phyloP scores from a whole-genome alignment of 768 basidiomycete species.

The Tylopilus vinaceipallidus region DNA sequence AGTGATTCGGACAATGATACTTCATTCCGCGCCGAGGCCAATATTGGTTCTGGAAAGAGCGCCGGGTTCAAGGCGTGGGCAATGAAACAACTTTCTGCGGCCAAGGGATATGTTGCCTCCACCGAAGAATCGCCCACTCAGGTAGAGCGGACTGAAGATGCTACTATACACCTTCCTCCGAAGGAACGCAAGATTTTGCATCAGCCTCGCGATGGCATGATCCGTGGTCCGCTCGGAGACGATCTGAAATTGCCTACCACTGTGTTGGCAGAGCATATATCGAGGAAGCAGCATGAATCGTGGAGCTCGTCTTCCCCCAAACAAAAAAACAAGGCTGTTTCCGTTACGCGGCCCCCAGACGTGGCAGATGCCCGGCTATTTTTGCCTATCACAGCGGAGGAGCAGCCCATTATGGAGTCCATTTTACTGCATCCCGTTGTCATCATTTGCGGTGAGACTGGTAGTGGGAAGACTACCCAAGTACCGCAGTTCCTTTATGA shows the following conservation, averaged over 20 bases:
- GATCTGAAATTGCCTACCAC: conserved; percentile 65
- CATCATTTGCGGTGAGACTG: conserved; percentile 80
- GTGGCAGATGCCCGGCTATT: conserved; percentile 75
- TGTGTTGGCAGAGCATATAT: conserved; percentile 51
- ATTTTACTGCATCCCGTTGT: conserved; percentile 84
- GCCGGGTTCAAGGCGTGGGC: conserved; percentile 90
- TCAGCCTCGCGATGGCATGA: conserved; percentile 35
- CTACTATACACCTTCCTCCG: conserved; percentile 10
- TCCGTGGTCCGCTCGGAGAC: conserved; percentile 81
- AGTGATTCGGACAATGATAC: conserved; percentile 16
- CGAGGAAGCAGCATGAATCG: conserved; percentile 3
- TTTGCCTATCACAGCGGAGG: conserved; percentile 89
- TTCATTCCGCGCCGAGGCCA: conserved; percentile 15
- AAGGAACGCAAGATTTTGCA: conserved; percentile 51
- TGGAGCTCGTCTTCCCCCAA: conserved; percentile 10
- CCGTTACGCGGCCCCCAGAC: conserved; percentile 62
- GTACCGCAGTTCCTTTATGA: conserved; percentile 98
- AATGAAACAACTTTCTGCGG: conserved; percentile 62
- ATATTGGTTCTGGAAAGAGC: conserved; percentile 34
- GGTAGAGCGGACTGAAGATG: conserved; percentile 6
- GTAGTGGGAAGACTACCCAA: conserved; percentile 98
- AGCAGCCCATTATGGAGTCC: conserved; percentile 92
- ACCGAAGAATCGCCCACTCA: conserved; percentile 15
- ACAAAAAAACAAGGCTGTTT: conserved; percentile 42
- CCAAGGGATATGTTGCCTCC: conserved; percentile 37